phyloP scores from a whole-genome alignment of 192 early-diverging fungal species.

The Gaertneriomyces sp. region DNA sequence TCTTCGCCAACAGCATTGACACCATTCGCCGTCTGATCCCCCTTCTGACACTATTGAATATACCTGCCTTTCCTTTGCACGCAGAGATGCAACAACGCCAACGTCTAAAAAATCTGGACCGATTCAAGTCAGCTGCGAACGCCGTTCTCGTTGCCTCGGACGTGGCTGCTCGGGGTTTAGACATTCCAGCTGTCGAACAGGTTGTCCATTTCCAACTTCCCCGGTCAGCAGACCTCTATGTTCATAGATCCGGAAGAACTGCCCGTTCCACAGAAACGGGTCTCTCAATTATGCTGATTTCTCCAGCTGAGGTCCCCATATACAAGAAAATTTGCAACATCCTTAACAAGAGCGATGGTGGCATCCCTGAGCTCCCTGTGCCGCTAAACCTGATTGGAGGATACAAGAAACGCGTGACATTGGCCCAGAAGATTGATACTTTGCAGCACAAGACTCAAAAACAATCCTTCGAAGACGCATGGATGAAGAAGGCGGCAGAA shows the following conservation, averaged over 20 bases:
- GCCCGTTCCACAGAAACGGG: conserved; percentile 84
- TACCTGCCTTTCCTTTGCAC: conserved; percentile 80
- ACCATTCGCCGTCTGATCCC: conserved; percentile 83
- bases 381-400: conserved; percentile 65
- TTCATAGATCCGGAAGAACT: conserved; percentile 92
- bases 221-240: conserved; percentile 88
- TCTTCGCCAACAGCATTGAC: conserved; percentile 97
- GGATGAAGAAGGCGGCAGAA: conserved; percentile 75
- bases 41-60: conserved; percentile 67
- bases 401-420: conserved; percentile 70
- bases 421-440: conserved; percentile 80
- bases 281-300: conserved; percentile 74
- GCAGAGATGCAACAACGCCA: conserved; percentile 96
- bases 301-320: conserved; percentile 76
- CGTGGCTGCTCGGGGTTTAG: conserved; percentile 93
- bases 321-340: conserved; percentile 82
- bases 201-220: conserved; percentile 97
- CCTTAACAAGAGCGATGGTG: conserved; percentile 67
- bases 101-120: conserved; percentile 87
- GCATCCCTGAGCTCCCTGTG: conserved; percentile 75
- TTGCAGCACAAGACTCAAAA: conserved; percentile 76
- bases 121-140: conserved; percentile 67
- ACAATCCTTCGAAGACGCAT: conserved; percentile 31
- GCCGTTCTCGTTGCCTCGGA: conserved; percentile 91
- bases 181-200: conserved; percentile 87